Evolutionary conservation across 495 filamentous ascomycete species (phyloP).

Genomic region (Bacidia gigantensis): DNA sequence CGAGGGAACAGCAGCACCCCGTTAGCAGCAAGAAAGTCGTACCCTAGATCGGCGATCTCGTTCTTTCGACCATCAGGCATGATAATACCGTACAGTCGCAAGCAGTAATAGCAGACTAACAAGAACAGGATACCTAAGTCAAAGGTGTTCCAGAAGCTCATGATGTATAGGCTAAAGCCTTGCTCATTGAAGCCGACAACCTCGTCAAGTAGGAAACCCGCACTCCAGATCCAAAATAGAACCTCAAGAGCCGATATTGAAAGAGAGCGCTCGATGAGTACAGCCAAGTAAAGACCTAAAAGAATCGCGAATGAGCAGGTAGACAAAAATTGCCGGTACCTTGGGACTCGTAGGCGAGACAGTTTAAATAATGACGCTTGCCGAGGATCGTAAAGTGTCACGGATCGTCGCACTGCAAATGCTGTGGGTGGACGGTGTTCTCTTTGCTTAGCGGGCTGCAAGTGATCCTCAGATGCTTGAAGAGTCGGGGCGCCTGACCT

Average conservation of each 20-base stretch:
- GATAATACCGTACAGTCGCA: constrained; percentile 75
- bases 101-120: constrained; percentile 72
- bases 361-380: constrained; percentile 85
- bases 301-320: constrained; percentile 71
- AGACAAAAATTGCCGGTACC: constrained; percentile 78
- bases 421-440: constrained; percentile 19
- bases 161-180: constrained; percentile 84
- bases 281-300: constrained; percentile 69
- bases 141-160: constrained; percentile 95
- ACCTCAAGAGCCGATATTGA: constrained; percentile 70
- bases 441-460: constrained; percentile 21
- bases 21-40: constrained; percentile 79
- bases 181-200: constrained; percentile 86
- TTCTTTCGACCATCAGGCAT: constrained; percentile 48
- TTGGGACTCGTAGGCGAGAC: constrained; percentile 73
- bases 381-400: constrained; percentile 76
- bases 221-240: constrained; percentile 92
- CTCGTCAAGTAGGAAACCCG: constrained; percentile 94
- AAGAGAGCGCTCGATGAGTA: constrained; percentile 52
- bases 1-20: constrained; percentile 81
- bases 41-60: constrained; percentile 62
- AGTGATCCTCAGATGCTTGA: constrained; percentile 16
- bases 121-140: constrained; percentile 80
- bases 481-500: constrained; percentile 8
- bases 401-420: constrained; percentile 49